Percentiles rank a stretch among this genome's conserved stretches.
Conservation (phyloP, 1,284 basidiomycete species). For the Lentinula novae-zelandiae region DNA sequence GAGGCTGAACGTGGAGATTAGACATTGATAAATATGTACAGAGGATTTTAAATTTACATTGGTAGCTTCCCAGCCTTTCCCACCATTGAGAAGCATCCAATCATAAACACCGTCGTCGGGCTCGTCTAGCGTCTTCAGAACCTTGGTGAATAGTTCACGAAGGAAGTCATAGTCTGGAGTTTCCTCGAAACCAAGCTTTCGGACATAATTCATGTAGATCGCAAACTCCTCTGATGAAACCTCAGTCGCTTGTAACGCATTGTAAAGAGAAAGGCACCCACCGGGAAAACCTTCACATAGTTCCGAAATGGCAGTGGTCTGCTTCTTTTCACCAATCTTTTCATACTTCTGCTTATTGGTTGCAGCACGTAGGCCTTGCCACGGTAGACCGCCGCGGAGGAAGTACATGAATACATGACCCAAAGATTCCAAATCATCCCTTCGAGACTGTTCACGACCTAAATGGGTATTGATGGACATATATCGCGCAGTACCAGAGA, state of each 20-base stretch:
- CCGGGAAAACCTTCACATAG: constrained; percentile 96
- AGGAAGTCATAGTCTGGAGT: constrained; percentile 97
- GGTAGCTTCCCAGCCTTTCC: constrained; percentile 86
- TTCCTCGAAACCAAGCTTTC: constrained; percentile 94
- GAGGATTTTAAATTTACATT: constrained; percentile 42
- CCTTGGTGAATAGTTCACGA: constrained; percentile 90
- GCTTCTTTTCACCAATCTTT: constrained; percentile 98
- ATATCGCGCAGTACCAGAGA: constrained; percentile 97
- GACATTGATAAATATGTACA: constrained; percentile 29
- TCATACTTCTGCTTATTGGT: constrained; percentile 99
- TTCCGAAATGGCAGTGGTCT: constrained; percentile 89
- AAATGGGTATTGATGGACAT: constrained; percentile 99
- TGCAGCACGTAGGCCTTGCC: constrained; percentile 94
- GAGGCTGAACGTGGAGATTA: constrained; percentile 45
- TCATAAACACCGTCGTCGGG: constrained; percentile 93
- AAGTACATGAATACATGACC: constrained; percentile 99
- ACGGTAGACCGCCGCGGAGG: constrained; percentile 87
- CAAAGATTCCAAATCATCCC: constrained; percentile 91
- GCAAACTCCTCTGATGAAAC: constrained; percentile 80
- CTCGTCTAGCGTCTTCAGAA: constrained; percentile 87
- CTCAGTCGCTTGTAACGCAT: constrained; percentile 1
- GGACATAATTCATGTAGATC: constrained; percentile 97
- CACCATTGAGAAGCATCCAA: constrained; percentile 93
- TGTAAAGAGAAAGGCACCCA: constrained; percentile 34
- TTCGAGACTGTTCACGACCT: constrained; percentile 85